phyloP scores from a whole-genome alignment of 768 basidiomycete genomes.

The Terana coerulea region DNA sequence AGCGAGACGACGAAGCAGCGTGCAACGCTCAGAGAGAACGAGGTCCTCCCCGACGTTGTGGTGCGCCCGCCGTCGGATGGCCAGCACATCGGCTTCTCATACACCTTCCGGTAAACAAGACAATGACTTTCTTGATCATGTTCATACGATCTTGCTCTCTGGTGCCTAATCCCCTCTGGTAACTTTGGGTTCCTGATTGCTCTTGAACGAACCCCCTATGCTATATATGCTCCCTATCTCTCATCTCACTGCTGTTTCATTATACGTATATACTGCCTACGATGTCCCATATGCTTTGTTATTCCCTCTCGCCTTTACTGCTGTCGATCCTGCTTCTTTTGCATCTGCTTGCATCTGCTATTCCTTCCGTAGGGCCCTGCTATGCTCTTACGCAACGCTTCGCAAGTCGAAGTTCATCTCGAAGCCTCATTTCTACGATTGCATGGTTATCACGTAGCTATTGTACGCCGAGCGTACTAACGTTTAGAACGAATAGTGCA shows the following conservation, averaged over 20 bases:
- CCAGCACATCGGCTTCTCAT: constrained; percentile 41
- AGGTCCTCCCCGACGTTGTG: constrained; percentile 57
- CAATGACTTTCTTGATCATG: not conserved
- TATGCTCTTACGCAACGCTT: not conserved
- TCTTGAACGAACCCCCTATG: no score
- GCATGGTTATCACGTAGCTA: no score
- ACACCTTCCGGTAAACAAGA: constrained; percentile 35
- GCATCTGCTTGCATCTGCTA: not conserved
- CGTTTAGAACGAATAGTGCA: no score
- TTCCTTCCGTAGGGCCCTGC: not conserved
- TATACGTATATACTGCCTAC: not conserved
- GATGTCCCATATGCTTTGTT: not conserved
- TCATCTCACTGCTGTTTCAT: constrained; percentile 2
- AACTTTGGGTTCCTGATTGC: no score
- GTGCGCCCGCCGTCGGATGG: constrained; percentile 56
- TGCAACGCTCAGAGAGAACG: constrained; percentile 49
- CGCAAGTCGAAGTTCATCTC: not conserved
- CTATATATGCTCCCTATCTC: not conserved
- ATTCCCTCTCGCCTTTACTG: not conserved
- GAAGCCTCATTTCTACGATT: no score
- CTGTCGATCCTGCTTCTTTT: not conserved
- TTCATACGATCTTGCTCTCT: no score
- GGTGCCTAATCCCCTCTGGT: no score
- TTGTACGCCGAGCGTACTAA: no score
- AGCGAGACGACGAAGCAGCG: constrained; percentile 64